Percentiles rank a stretch among this genome's conserved stretches.
Conservation (phyloP, 331 rosid species). For the Malus hybrid region DNA sequence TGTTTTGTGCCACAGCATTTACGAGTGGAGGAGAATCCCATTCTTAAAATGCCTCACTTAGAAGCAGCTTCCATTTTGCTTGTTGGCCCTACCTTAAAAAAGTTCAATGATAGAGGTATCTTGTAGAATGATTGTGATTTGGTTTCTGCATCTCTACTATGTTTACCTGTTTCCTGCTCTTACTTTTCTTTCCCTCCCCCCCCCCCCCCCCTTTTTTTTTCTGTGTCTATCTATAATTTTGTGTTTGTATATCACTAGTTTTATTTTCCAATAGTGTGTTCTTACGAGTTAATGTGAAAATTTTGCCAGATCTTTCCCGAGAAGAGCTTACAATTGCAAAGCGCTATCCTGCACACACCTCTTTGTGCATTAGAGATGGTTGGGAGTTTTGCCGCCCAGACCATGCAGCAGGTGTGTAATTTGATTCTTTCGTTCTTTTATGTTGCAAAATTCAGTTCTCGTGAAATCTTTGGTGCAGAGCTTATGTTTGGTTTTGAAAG, state of each 20-base stretch:
- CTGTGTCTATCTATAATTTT: no score
- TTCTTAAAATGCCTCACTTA: constrained; percentile 83
- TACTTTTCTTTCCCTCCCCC: not conserved
- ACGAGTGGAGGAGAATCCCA: constrained; percentile 95
- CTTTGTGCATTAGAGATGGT: constrained; percentile 87
- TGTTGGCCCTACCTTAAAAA: constrained; percentile 89
- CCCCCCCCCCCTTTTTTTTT: no score
- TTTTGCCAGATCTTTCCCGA: constrained; percentile 65
- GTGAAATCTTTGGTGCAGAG: not conserved
- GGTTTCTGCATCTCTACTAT: constrained; percentile 12
- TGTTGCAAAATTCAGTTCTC: constrained; percentile 1
- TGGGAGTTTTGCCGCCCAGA: constrained; percentile 93
- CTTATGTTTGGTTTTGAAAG: not conserved
- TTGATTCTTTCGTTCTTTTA: not conserved
- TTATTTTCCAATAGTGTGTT: no score
- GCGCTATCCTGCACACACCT: constrained; percentile 80
- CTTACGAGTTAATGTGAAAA: not conserved
- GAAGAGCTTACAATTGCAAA: constrained; percentile 69
- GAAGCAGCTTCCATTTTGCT: constrained; percentile 97
- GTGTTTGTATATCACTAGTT: no score
- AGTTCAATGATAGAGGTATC: constrained; percentile 93
- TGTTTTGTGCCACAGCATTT: constrained; percentile 64
- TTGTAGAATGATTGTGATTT: constrained; percentile 4
- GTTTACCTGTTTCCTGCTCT: not conserved
- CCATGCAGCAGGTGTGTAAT: constrained; percentile 47